These are phyloP conservation scores for Verticillium isaacii DNA, from an alignment of 2,329 filamentous ascomycete species.

Conservation along the genomic window DNA sequence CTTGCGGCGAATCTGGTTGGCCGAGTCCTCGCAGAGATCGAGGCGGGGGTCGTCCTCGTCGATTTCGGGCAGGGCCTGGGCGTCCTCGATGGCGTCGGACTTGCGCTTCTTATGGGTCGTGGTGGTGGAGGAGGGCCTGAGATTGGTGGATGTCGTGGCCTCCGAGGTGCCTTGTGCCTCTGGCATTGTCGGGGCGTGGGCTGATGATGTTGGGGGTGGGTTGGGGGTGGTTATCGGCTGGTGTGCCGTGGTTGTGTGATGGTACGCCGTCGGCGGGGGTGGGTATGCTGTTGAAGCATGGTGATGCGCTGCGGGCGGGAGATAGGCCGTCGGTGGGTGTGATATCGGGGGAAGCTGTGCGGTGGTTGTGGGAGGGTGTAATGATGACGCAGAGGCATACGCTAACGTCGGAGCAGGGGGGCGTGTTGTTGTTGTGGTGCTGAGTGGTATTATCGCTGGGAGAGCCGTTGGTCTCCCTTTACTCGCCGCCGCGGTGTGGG, in stretches of 20 bases:
- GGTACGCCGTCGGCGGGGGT: background rate
- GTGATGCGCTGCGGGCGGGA: background rate
- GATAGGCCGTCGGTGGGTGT: background rate
- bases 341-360: background rate
- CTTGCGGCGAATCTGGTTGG: constrained; percentile 11
- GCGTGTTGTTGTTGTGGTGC: background rate
- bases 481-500: background rate
- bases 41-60: background rate
- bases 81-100: constrained; percentile 6
- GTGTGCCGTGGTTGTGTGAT: background rate
- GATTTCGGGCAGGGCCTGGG: background rate
- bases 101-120: constrained; percentile 10
- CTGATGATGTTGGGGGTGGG: background rate
- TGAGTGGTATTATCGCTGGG: background rate
- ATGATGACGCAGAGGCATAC: background rate
- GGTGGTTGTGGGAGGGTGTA: background rate
- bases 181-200: background rate
- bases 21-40: background rate
- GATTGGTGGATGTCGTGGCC: background rate
- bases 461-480: background rate
- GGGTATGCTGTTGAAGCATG: background rate
- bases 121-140: constrained; percentile 2
- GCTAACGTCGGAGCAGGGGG: background rate
- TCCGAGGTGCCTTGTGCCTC: background rate
- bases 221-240: background rate